phyloP scores from a whole-genome alignment of 2,329 filamentous ascomycete species.

The Calonectria pteridis region DNA sequence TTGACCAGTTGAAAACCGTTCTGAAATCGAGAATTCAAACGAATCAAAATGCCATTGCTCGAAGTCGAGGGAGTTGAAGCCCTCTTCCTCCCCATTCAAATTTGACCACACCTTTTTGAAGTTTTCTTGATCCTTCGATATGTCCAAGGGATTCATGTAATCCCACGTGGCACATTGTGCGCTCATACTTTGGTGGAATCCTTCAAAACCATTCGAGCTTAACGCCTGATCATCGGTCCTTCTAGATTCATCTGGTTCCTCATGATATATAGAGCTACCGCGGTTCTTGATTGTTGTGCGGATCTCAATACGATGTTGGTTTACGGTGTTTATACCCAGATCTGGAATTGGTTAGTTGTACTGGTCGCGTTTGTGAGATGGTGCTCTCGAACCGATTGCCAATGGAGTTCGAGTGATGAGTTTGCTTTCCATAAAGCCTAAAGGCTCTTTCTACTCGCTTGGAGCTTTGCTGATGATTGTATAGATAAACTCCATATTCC shows the following conservation, averaged over 20 bases:
- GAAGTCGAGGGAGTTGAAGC: background rate
- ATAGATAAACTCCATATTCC: background rate
- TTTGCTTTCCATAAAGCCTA: background rate
- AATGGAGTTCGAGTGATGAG: background rate
- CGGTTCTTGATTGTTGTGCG: background rate
- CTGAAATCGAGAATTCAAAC: background rate
- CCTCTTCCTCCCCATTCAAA: background rate
- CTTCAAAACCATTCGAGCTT: background rate
- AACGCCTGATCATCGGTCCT: background rate
- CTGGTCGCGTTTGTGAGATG: background rate
- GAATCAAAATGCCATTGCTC: background rate
- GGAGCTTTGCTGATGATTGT: background rate
- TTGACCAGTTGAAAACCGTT: rapidly evolving
- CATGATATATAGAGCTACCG: rapidly evolving
- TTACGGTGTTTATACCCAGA: background rate
- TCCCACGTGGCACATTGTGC: no score
- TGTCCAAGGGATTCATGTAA: no score
- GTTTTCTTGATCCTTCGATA: background rate
- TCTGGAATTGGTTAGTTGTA: background rate
- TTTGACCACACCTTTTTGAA: background rate
- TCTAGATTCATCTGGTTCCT: background rate
- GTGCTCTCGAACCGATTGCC: background rate
- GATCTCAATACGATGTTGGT: background rate
- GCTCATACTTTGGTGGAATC: background rate
- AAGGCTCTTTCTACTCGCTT: background rate